phyloP scores from a whole-genome alignment of 345 rosid species.

The Arabis alpina region DNA sequence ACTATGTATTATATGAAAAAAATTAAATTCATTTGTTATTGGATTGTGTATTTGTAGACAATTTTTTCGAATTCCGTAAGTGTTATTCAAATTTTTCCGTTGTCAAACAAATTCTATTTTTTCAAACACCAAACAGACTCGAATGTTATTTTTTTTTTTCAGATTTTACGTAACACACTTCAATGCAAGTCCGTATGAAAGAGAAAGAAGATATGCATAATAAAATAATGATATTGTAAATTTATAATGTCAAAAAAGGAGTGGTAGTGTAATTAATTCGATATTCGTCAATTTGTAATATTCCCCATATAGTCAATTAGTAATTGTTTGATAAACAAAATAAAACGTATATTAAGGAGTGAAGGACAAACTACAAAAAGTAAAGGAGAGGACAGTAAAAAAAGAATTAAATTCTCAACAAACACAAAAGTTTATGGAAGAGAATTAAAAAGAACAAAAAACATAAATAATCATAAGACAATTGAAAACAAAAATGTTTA shows the following conservation, averaged over 20 bases:
- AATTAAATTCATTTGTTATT: no score
- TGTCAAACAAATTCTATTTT: no score
- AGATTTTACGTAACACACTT: constrained; percentile 17
- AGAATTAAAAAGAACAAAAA: not conserved
- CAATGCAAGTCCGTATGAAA: constrained; percentile 27
- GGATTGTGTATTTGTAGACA: no score
- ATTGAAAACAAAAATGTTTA: no score
- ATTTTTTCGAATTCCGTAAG: no score
- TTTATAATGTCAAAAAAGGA: not conserved
- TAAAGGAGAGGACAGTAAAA: no score
- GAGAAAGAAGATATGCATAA: not conserved
- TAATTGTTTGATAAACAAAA: not conserved
- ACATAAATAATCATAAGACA: no score
- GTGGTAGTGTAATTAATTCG: not conserved
- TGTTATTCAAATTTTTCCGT: no score
- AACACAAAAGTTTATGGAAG: not conserved
- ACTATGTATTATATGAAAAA: no score
- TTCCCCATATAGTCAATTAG: not conserved
- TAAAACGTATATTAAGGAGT: not conserved
- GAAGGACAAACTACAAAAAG: not conserved
- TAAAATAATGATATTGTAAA: not conserved
- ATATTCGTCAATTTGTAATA: not conserved
- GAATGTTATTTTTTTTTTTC: no score
- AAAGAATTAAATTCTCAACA: constrained; percentile 3
- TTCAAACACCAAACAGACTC: no score